Evolutionary conservation across 2,329 filamentous ascomycete species (phyloP).

Genomic region (Claviceps sp.): DNA sequence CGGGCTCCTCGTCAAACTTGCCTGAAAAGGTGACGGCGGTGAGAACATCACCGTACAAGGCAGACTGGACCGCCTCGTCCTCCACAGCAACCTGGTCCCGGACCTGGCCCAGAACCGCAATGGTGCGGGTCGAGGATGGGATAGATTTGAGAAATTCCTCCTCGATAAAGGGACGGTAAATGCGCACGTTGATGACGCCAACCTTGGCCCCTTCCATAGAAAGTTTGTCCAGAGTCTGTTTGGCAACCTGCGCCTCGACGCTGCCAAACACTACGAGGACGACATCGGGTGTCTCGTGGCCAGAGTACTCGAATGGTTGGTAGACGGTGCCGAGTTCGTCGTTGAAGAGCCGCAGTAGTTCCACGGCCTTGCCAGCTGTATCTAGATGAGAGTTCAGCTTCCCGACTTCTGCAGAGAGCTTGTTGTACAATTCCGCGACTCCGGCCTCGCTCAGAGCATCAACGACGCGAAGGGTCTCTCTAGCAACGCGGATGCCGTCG

Average conservation of each 20-base stretch:
- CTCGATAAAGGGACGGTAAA: constrained; percentile 92
- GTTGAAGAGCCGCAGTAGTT: constrained; percentile 65
- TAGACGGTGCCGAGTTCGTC: constrained; percentile 89
- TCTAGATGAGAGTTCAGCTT: constrained; percentile 58
- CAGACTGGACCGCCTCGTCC: constrained; percentile 68
- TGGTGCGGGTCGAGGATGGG: constrained; percentile 58
- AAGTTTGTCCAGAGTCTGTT: constrained; percentile 64
- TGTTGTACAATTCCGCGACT: constrained; percentile 55
- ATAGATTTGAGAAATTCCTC: constrained; percentile 80
- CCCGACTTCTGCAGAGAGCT: constrained; percentile 47
- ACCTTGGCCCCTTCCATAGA: constrained; percentile 62
- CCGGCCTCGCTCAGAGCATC: constrained; percentile 65
- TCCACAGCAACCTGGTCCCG: constrained; percentile 55
- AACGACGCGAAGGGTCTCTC: constrained; percentile 70
- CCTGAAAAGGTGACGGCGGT: constrained; percentile 70
- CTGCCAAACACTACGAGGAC: constrained; percentile 91
- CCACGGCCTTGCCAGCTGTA: constrained; percentile 56
- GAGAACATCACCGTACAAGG: constrained; percentile 81
- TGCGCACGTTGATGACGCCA: constrained; percentile 78
- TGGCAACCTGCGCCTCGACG: constrained; percentile 73
- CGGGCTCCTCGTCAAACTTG: constrained; percentile 47
- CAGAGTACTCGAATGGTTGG: constrained; percentile 84
- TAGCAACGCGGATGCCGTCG: constrained; percentile 70
- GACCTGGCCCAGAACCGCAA: constrained; percentile 87
- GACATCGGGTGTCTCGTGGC: constrained; percentile 63